Evolutionary conservation across 192 early-diverging fungal genomes (phyloP), one percentile per base, ranked within the genome.

Genomic region (Linnemannia schmuckeri): DNA sequence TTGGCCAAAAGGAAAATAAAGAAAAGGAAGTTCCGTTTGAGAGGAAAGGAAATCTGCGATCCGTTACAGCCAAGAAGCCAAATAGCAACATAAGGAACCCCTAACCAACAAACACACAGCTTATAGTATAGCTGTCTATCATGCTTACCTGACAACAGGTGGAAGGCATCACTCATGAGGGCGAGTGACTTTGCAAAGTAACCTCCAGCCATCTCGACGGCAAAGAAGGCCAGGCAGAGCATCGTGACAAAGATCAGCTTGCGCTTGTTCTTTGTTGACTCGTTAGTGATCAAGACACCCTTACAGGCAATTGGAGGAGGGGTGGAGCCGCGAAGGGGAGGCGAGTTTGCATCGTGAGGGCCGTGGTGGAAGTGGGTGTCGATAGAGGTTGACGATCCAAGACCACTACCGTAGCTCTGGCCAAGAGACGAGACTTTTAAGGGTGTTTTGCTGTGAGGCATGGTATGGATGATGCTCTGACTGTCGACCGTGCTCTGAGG

Each of bases 81-180:
- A 46, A 63, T 17, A 46, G n/a, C 44, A 15, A 76, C 76, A 15
- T 75, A 81, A 57, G 54, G 8, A 4, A 30, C 22, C 46, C 44
- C 72, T 41, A 73, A 46, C 72, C 8, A 42, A 44, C 22, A 70
- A 72, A 78, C 5, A 35, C 17, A 17, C 3, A 66, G 61, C n/a
- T 47, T n/a, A 37, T 52, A 6, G 42, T 52, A 6, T 20, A 52
- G 49, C 49, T 52, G 49, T 52, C 47, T 49, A 0, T 49, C 49
- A 52, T 52, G 72, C 71, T 44, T 88, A 92, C 92, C 93, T 18
- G 93, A 94, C 44, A 96, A 82, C 46, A 96, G 80, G 79, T 96
- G 96, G 81, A 96, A 96, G 41, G 92, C 91, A 88, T 96, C 96
- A 76, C 89, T 91, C 77, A 96, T 88, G 37, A 96, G 91, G 6